A percentile compares a stretch with the other conserved stretches of the same genome.
Evolutionary conservation across 78 protist species (phyloP).

Genomic region (Guillardia theta): DNA sequence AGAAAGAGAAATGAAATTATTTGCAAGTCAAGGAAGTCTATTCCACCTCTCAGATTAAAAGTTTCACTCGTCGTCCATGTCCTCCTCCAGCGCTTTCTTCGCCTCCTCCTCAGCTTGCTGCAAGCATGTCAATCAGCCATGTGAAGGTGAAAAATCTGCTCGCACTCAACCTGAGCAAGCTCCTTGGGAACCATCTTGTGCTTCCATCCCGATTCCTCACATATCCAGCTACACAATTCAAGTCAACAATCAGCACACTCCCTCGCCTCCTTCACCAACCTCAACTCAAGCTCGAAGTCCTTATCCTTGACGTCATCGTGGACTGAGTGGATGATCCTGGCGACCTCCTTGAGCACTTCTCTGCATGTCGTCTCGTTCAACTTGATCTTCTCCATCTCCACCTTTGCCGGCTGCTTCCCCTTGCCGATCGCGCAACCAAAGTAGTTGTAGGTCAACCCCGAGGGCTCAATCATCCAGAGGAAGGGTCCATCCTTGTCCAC

Average conservation of each 20-base stretch:
- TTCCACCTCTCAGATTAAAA: too few species aligned
- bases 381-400: slow-evolving; percentile 92
- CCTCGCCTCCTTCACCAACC: not conserved
- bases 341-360: slow-evolving; percentile 86
- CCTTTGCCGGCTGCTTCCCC: slow-evolving; percentile 87
- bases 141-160: not conserved
- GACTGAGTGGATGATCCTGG: slow-evolving; percentile 71
- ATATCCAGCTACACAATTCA: slow-evolving; percentile 71
- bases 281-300: slow-evolving; percentile 90
- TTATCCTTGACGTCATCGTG: slow-evolving; percentile 96
- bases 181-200: slow-evolving; percentile 52
- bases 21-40: too few species aligned
- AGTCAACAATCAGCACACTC: not conserved
- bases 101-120: not conserved
- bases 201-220: slow-evolving; percentile 50
- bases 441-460: slow-evolving; percentile 69
- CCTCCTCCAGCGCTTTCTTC: slow-evolving; percentile 27
- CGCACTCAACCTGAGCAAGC: not conserved
- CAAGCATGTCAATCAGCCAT: not conserved
- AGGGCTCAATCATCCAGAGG: slow-evolving; percentile 91
- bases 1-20: too few species aligned
- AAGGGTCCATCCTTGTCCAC: slow-evolving; percentile 79
- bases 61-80: slow-evolving; percentile 11
- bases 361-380: slow-evolving; percentile 61
- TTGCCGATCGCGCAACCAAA: slow-evolving; percentile 83